Percentiles rank a stretch among this genome's conserved stretches.
These are phyloP conservation scores for Cladophialophora yegresii DNA, from an alignment of 2,329 filamentous ascomycete species.

Conservation along the genomic window DNA sequence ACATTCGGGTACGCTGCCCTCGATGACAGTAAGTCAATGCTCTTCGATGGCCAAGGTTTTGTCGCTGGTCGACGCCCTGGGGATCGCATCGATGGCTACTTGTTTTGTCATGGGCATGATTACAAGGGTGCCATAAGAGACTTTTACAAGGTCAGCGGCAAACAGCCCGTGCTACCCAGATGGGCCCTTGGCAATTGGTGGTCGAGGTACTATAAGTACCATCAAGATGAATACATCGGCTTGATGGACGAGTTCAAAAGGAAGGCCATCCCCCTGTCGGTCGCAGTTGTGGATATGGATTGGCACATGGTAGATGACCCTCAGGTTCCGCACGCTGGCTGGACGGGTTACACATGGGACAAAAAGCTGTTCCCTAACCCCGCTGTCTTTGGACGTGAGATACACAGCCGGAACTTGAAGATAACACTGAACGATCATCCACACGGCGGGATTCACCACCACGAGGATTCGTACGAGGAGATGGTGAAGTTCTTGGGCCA, in stretches of 20 bases:
- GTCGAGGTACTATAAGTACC: slow-evolving; percentile 64
- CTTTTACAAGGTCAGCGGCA: slow-evolving; percentile 59
- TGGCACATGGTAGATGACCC: slow-evolving; percentile 61
- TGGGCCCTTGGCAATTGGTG: slow-evolving; percentile 67
- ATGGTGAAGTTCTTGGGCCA: slow-evolving; percentile 57
- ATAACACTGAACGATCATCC: slow-evolving; percentile 65
- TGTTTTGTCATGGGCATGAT: slow-evolving; percentile 62
- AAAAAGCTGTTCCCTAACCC: slow-evolving; percentile 61
- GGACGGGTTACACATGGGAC: slow-evolving; percentile 67
- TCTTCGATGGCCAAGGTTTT: slow-evolving; percentile 58
- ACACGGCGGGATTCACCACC: slow-evolving; percentile 58
- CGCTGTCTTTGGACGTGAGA: slow-evolving; percentile 51
- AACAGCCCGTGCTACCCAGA: slow-evolving; percentile 58
- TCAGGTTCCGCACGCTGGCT: slow-evolving; percentile 53
- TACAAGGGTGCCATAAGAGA: slow-evolving; percentile 57
- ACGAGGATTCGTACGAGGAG: slow-evolving; percentile 59
- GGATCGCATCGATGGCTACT: slow-evolving; percentile 59
- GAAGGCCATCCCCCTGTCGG: slow-evolving; percentile 58
- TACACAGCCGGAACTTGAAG: slow-evolving; percentile 57
- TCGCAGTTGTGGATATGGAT: slow-evolving; percentile 67
- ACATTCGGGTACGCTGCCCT: slow-evolving; percentile 55
- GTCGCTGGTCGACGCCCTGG: slow-evolving; percentile 45
- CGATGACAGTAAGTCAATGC: slow-evolving; percentile 59
- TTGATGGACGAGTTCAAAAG: slow-evolving; percentile 60
- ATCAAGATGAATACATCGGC: slow-evolving; percentile 56